Percentiles rank a stretch among this genome's conserved stretches.
Evolutionary conservation across 1,284 basidiomycete genomes (phyloP).

Genomic region (Cerrena zonata): DNA sequence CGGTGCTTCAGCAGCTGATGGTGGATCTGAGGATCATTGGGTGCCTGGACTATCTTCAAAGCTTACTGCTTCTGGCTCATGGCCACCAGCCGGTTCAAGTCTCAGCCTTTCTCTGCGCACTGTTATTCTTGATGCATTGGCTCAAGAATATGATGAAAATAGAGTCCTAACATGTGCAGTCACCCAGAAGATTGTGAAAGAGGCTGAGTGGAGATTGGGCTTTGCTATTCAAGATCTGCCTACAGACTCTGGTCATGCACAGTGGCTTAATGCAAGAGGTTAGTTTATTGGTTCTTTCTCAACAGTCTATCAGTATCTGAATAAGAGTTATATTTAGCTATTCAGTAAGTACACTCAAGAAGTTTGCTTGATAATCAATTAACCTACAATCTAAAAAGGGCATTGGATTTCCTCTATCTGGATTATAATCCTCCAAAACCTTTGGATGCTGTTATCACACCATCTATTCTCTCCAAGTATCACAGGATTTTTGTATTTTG

Average conservation of each 20-base stretch:
- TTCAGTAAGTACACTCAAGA: conserved; percentile 44
- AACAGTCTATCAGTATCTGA: conserved; percentile 1
- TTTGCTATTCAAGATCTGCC: conserved; percentile 76
- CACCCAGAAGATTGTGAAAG: conserved; percentile 25
- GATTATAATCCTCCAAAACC: conserved; percentile 77
- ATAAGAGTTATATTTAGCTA: too few relatives aligned
- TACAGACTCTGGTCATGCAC: conserved; percentile 54
- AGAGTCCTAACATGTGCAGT: conserved; percentile 21
- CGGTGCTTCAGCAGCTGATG: conserved; percentile 23
- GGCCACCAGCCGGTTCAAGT: conserved; percentile 82
- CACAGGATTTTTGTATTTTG: conserved; percentile 76
- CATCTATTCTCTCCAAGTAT: conserved; percentile 72
- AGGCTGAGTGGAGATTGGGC: conserved; percentile 72
- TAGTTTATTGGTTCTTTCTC: conserved; percentile 24
- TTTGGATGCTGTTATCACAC: conserved; percentile 64
- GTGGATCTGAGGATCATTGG: conserved; percentile 36
- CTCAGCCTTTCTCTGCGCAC: conserved; percentile 75
- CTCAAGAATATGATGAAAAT: conserved; percentile 20
- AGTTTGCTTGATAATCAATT: not conserved
- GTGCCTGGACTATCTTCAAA: conserved; percentile 70
- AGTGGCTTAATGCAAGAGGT: conserved; percentile 77
- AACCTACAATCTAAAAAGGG: conserved; percentile 37
- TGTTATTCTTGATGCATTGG: conserved; percentile 66
- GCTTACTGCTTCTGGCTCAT: conserved; percentile 63
- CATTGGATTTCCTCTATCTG: conserved; percentile 82